A percentile compares a stretch with the other conserved stretches of the same genome.
Conservation (phyloP, 2,329 filamentous ascomycete genomes). For the Pseudocercospora pini-densiflorae region DNA sequence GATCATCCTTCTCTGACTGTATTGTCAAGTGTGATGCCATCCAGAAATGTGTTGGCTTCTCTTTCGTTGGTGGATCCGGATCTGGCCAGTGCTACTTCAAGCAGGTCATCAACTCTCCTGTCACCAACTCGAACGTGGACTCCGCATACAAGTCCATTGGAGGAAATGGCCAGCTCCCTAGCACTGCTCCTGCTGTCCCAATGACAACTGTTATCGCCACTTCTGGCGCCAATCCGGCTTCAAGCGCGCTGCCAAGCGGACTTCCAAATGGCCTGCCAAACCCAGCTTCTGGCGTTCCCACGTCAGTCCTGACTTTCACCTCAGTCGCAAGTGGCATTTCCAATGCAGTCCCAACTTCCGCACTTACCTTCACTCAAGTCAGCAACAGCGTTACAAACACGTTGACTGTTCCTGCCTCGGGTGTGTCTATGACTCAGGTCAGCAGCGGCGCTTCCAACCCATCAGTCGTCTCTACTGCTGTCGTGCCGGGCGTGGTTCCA, state of each 20-base stretch:
- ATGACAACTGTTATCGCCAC: not conserved
- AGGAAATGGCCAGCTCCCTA: not conserved
- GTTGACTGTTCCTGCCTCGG: not conserved
- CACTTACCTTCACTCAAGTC: not conserved
- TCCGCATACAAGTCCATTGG: slow-evolving; percentile 11
- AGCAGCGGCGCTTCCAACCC: not conserved
- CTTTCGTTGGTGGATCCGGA: slow-evolving; percentile 21
- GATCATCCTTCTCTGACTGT: slow-evolving; percentile 14
- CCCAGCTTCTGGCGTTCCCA: not conserved
- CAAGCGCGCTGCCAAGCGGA: not conserved
- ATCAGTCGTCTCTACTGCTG: not conserved
- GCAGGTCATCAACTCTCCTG: slow-evolving; percentile 10
- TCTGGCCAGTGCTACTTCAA: slow-evolving; percentile 27
- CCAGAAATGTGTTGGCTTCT: slow-evolving; percentile 22
- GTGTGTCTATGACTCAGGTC: not conserved
- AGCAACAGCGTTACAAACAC: not conserved
- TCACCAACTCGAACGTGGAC: slow-evolving; percentile 16
- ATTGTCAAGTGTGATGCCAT: slow-evolving; percentile 15
- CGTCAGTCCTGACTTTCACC: not conserved
- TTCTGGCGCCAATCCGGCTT: no score
- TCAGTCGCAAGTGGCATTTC: not conserved
- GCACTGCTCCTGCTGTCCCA: not conserved
- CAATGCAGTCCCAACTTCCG: not conserved
- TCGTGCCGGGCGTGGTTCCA: not conserved
- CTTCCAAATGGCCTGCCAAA: not conserved